Base-by-base conservation (phyloP, 306 rosid genomes). In the Prunus salicina region DNA sequence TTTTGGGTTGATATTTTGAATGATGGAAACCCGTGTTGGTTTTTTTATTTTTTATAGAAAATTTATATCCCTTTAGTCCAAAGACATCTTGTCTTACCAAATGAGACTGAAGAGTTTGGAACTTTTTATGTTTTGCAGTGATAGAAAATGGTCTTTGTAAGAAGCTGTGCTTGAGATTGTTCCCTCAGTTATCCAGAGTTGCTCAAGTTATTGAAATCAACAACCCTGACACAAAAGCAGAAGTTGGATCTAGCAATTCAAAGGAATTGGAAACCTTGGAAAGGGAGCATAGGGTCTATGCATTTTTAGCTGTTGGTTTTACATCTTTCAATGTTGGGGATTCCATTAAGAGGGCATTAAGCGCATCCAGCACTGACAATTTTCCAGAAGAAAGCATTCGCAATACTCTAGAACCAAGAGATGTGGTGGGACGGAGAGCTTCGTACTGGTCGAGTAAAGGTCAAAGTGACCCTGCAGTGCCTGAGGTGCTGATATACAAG, bases 341-440 rank as follows among this genome's bases (percentile, higher is more conserved):
- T 83, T 92, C 97, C 89, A 84, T 89, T 82, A 61, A 22, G 19
- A 67, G 56, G 71, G 87, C 97, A 50, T 69, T 92, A 58, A 43
- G 80, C 71, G 99, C 99, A 52, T 95, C 99, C 65, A 95, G 99
- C 90, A 95, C 97, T 27, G 99, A 95, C 81, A 90, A 95, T 82
- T 65, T 64, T 55, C 99, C 97, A 14, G 80, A 62, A 61, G 99
- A 95, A 85, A 90, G 96, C 83, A 88, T 95, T 74, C 73, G 20
- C 27, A 81, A 95, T 85, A 92, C 99, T 46, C 88, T 95, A 70
- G 86, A 82, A 11, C 75, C 84, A 19, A 65, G 87, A 72, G 87
- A 80, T 28, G 1, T 2, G 8, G 5, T 85, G 68, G 56, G 1
- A 28, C 77, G 30, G 66, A 82, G 86, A 79, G 77, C 64, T 79